Base-by-base conservation (phyloP, 164 flowering plant species). In the grape (Vitis vinifera) region DNA sequence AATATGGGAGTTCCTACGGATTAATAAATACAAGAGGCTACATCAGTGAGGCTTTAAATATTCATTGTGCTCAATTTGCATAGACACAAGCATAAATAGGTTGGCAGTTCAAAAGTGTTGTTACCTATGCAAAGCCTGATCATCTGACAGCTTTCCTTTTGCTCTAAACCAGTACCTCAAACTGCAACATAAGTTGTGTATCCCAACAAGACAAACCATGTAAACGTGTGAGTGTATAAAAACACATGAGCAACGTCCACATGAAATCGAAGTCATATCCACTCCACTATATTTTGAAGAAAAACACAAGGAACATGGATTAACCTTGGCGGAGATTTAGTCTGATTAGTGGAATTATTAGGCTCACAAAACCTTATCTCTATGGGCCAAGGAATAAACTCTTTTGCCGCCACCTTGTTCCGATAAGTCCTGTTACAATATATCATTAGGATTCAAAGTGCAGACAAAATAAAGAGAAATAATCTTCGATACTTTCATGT, bases 301-400 rank as follows among this genome's bases (percentile, higher is more conserved):
- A 8, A 57, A 57, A 57, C 19, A 13, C 29, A 69, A 47, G 14
- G 47, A 57, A 51, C 52, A 13, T 70, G 57, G 60, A 48, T 80
- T 30, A 73, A 92, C 99, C 94, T 91, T 71, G 99, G 88, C 70
- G 90, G 86, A 59, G 89, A 68, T 74, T 86, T 87, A 23, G 81
- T 83, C 83, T 82, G 91, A 69, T 82, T 90, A 15, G 93, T 88
- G 27, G 68, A 55, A 60, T 57, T 80, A 66, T 67, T 82, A 30
- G 92, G 96, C 68, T 91, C 92, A 74, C 98, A 95, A 70, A 93
- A 95, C 65, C 91, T 83, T 69, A 95, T 85, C 68, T 95, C 99
- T 59, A 95, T 85, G 13, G 99, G 98, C 97, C 96, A 91, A 1
- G 97, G 96, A 51, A 79, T 56, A 69, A 82, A 88, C 10, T 79